Percentiles rank a stretch among this genome's conserved stretches.
Conservation (phyloP, 1,284 basidiomycete species). For the Filobasidium uniguttulatum region DNA sequence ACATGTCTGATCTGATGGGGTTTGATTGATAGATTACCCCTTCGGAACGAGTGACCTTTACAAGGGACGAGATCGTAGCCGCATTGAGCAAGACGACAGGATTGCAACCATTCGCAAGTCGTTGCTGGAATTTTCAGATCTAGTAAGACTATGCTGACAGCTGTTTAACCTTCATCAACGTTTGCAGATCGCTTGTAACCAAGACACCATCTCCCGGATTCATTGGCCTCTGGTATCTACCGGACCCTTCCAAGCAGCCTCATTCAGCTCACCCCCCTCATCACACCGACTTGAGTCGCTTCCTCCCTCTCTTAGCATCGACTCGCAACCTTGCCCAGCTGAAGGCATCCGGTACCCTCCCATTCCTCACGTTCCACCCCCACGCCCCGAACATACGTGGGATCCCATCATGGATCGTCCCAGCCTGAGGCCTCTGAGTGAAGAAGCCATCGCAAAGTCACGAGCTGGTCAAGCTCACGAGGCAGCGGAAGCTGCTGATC, state of each 20-base stretch:
- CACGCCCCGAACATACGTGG: neutral
- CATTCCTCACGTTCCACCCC: neutral
- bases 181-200: slow-evolving; percentile 25
- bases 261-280: slow-evolving; percentile 14
- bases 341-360: neutral
- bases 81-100: slow-evolving; percentile 20
- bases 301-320: neutral
- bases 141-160: neutral
- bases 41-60: slow-evolving; percentile 30
- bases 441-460: neutral
- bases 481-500: neutral
- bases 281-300: neutral
- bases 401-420: neutral
- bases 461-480: neutral
- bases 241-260: slow-evolving; percentile 24
- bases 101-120: slow-evolving; percentile 23
- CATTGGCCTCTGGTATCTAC: slow-evolving; percentile 27
- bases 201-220: slow-evolving; percentile 23
- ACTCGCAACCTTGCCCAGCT: neutral
- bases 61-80: slow-evolving; percentile 21
- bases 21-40: slow-evolving; percentile 28
- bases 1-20: neutral
- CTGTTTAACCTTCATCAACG: neutral
- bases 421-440: neutral
- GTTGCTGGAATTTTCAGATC: neutral